These are phyloP conservation scores for Craterostigma plantagineum DNA, from an alignment of 257 asterid species.

Conservation along the genomic window DNA sequence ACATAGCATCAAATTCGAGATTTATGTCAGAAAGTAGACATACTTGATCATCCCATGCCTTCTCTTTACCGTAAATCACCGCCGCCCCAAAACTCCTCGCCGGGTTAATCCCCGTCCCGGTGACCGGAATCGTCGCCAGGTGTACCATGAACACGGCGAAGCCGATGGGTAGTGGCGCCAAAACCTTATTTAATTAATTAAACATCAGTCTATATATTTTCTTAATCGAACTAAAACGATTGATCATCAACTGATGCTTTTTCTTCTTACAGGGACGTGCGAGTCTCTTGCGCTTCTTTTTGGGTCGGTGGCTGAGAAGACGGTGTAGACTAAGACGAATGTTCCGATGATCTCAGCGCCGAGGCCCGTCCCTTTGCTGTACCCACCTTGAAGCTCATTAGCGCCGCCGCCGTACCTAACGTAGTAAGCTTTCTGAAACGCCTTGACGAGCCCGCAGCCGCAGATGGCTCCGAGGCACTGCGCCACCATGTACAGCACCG, in stretches of 20 bases:
- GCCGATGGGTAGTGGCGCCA: slow-evolving; percentile 79
- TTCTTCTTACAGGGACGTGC: slow-evolving; percentile 44
- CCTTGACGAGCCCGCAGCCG: slow-evolving; percentile 55
- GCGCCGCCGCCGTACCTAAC: slow-evolving; percentile 47
- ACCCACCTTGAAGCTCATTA: slow-evolving; percentile 23
- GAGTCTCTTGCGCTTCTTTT: slow-evolving; percentile 66
- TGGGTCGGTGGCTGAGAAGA: slow-evolving; percentile 72
- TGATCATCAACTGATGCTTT: neutral
- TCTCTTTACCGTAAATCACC: slow-evolving; percentile 35
- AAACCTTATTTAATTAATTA: slow-evolving; percentile 16
- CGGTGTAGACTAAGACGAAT: slow-evolving; percentile 53
- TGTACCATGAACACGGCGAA: slow-evolving; percentile 74
- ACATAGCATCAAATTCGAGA: neutral
- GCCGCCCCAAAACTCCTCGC: slow-evolving; percentile 72
- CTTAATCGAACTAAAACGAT: neutral
- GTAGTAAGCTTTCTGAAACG: slow-evolving; percentile 43
- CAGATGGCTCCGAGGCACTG: slow-evolving; percentile 69
- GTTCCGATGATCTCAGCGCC: slow-evolving; percentile 70
- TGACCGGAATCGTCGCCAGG: slow-evolving; percentile 53
- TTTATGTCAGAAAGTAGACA: neutral
- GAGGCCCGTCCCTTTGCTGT: slow-evolving; percentile 49
- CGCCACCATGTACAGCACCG: slow-evolving; percentile 44
- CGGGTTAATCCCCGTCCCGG: slow-evolving; percentile 67
- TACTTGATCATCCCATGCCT: slow-evolving; percentile 65
- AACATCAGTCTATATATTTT: neutral